Base-by-base conservation (phyloP, 2,329 filamentous ascomycete species). In the Curvularia spicifera region DNA sequence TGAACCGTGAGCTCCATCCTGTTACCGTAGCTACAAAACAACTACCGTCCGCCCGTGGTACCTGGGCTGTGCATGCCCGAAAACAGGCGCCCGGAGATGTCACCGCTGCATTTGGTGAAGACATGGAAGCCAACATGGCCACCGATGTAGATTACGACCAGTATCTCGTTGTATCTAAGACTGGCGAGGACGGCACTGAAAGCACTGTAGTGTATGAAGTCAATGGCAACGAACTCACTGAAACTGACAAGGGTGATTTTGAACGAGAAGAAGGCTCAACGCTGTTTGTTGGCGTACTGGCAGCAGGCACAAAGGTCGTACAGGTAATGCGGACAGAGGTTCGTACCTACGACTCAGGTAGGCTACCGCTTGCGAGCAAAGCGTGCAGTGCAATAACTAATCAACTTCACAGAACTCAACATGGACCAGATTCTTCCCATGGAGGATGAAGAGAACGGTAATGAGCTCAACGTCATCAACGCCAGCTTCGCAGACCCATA, bases 371-470 rank as follows among this genome's bases (percentile, higher is more conserved):
- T 31, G 15, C 20, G 10, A 31, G 42, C 5, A 18, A 18, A 46
- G 18, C 9, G 18, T 42, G 12, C 13, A 7, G 40, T 26, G 28
- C 28, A 20, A 15, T 46, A 22, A 33, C 28, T 57, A 42, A 57
- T 20, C 12, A 2, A 2, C 26, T 10, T 7, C 15, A 1, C 37
- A 92, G 91, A 96, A 75, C 85, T 99, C 58, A 91, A 90, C 10
- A 84, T 99, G 52, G 89, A 89, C 45, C 94, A 98, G 71, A 98
- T 99, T 53, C 84, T 97, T 49, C 92, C 93, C 0, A 92, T 98
- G 85, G 86, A 91, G 61, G 95, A 98, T 68, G 95, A 74, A 49
- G 70, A 95, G 64, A 93, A 89, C 0, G 93, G 90, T 12, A 88
- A 86, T 20, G 91, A 97, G 69, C 89, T 91, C 4, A 85, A 89